Conservation (phyloP, 441 rosid species). For the Populus hybrid region DNA sequence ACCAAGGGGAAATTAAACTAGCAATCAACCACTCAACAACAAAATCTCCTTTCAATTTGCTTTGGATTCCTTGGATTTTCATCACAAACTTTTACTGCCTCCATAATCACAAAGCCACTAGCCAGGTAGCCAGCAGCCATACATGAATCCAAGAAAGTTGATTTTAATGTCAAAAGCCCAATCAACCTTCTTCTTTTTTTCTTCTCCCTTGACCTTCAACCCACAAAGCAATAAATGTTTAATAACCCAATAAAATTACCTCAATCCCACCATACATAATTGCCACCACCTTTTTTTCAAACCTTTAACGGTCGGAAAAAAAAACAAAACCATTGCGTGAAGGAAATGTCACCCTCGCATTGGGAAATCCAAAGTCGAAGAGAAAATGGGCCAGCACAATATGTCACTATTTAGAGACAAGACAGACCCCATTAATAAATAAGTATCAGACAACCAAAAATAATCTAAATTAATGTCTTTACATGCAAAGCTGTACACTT, state of each 20-base stretch:
- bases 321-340: conserved; percentile 26
- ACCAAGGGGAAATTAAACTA: background rate
- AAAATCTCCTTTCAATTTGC: background rate
- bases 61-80: background rate
- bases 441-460: background rate
- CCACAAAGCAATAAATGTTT: too few relatives aligned
- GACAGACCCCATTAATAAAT: background rate
- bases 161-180: too few relatives aligned
- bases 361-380: conserved; percentile 17
- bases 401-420: background rate
- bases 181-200: too few relatives aligned
- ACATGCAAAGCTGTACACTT: too few relatives aligned
- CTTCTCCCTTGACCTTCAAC: too few relatives aligned
- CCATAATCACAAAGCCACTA: too few relatives aligned
- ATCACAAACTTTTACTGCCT: background rate
- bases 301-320: conserved; percentile 6
- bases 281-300: background rate
- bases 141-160: background rate
- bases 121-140: background rate
- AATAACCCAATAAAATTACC: too few relatives aligned
- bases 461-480: too few relatives aligned
- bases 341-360: conserved; percentile 28
- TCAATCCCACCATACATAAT: background rate
- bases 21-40: background rate
- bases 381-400: background rate